Percentiles rank a stretch among this genome's conserved stretches.
phyloP scores from a whole-genome alignment of 805 yeast species.

The Wickerhamiella sorbophila region DNA sequence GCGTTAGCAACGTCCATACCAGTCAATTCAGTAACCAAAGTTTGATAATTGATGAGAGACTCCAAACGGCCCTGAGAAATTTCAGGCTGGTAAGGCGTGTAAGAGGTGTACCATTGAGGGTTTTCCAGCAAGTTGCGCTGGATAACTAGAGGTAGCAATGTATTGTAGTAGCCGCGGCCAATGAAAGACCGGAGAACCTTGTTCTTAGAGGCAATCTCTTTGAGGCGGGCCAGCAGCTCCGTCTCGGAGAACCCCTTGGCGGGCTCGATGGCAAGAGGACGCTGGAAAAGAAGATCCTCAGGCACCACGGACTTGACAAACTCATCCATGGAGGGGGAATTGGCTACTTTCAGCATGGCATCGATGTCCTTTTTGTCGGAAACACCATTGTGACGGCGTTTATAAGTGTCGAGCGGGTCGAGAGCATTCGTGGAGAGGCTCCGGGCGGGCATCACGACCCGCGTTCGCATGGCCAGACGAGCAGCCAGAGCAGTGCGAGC shows the following conservation, averaged over 20 bases:
- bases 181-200: conserved; percentile 59
- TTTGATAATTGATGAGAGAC: conserved; percentile 79
- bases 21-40: conserved; percentile 78
- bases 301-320: conserved; percentile 71
- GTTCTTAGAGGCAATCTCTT: conserved; percentile 60
- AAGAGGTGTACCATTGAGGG: conserved; percentile 98
- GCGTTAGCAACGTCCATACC: conserved; percentile 94
- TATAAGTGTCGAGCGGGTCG: conserved; percentile 59
- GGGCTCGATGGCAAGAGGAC: conserved; percentile 57
- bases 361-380: conserved; percentile 50
- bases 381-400: conserved; percentile 77
- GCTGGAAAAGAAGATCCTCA: conserved; percentile 49
- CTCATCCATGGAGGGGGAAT: conserved; percentile 49
- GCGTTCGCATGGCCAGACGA: not conserved
- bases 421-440: conserved; percentile 5
- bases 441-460: not conserved
- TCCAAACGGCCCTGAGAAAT: conserved; percentile 94
- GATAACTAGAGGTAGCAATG: conserved; percentile 78
- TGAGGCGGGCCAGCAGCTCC: conserved; percentile 57
- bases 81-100: conserved; percentile 97
- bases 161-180: conserved; percentile 92
- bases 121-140: conserved; percentile 83
- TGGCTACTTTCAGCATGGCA: conserved; percentile 52
- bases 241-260: conserved; percentile 64
- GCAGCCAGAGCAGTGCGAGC: not conserved